Evolutionary conservation across 2,329 filamentous ascomycete species (phyloP).

Genomic region (Epichloe glyceriae): DNA sequence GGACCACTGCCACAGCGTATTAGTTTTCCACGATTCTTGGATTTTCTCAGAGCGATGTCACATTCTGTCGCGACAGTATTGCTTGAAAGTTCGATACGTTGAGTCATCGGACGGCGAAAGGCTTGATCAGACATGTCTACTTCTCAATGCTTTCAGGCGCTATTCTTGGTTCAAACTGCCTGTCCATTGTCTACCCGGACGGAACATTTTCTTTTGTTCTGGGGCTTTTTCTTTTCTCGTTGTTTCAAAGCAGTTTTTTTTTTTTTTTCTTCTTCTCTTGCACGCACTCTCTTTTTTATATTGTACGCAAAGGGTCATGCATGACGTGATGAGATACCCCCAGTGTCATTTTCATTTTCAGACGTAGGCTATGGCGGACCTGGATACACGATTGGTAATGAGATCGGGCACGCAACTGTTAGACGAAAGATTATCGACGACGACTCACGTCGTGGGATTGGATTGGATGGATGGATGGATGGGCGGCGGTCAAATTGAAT

Average conservation of each 20-base stretch:
- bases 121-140: too few relatives aligned
- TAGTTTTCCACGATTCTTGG: slow-evolving; percentile 6
- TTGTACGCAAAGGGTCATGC: slow-evolving; percentile 1
- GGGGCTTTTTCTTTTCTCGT: too few relatives aligned
- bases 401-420: slow-evolving; percentile 1
- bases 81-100: too few relatives aligned
- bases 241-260: too few relatives aligned
- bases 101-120: too few relatives aligned
- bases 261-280: background rate
- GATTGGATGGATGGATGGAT: background rate
- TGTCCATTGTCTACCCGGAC: too few relatives aligned
- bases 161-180: too few relatives aligned
- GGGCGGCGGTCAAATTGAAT: too few relatives aligned
- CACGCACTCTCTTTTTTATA: background rate
- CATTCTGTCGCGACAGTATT: too few relatives aligned
- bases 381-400: slow-evolving; percentile 3
- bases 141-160: too few relatives aligned
- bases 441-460: slow-evolving; percentile 7
- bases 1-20: slow-evolving; percentile 28
- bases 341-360: slow-evolving; percentile 11
- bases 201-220: too few relatives aligned
- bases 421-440: slow-evolving; percentile 9
- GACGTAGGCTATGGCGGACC: slow-evolving; percentile 6
- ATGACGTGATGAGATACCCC: slow-evolving; percentile 15
- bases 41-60: too few relatives aligned